Percentiles rank a stretch among this genome's conserved stretches.
Conservation (phyloP, 331 rosid genomes). For the Malus hybrid region DNA sequence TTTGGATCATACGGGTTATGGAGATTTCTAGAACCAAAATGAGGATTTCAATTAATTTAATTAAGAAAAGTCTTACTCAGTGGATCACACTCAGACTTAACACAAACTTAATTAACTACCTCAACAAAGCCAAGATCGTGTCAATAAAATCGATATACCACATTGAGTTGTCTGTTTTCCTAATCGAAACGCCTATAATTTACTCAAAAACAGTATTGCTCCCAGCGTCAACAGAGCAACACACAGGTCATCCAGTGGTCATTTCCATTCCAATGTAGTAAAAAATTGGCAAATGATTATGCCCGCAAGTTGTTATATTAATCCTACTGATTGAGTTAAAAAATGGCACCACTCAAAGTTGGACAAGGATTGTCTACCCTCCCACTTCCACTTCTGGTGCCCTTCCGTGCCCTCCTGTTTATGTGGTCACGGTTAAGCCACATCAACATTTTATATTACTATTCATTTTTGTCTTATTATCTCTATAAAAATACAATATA, state of each 20-base stretch:
- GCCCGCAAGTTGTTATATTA: neutral
- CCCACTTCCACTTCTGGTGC: no score
- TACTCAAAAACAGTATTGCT: neutral
- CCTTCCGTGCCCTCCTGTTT: no score
- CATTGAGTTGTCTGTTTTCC: neutral
- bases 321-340: neutral
- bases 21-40: neutral
- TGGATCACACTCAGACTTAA: slow-evolving; percentile 3
- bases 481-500: no score
- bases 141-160: neutral
- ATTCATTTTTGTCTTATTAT: no score
- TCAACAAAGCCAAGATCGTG: neutral
- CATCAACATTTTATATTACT: no score
- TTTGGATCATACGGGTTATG: neutral
- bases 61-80: neutral
- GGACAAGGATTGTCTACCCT: no score
- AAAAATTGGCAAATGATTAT: neutral
- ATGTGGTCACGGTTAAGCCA: no score
- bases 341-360: no score
- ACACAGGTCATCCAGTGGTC: neutral
- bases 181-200: neutral
- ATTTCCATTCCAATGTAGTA: neutral
- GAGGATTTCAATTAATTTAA: neutral
- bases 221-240: neutral
- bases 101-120: neutral